Conservation (phyloP, 768 basidiomycete species). For the Sarcodon sp. region DNA sequence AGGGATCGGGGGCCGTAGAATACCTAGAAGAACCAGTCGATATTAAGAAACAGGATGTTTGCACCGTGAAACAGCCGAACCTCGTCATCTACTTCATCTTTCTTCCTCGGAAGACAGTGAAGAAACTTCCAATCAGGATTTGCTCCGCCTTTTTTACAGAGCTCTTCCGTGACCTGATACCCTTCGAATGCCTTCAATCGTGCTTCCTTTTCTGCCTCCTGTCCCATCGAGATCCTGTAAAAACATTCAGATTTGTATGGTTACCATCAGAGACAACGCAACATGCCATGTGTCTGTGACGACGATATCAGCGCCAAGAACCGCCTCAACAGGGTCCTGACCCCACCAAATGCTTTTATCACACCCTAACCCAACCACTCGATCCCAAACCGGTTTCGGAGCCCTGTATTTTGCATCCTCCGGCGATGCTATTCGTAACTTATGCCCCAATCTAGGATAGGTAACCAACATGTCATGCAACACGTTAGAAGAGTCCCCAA, state of each 20-base stretch:
- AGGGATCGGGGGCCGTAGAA: constrained; percentile 90
- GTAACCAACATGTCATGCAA: constrained; percentile 96
- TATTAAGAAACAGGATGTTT: constrained; percentile 1
- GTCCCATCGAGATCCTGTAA: constrained; percentile 95
- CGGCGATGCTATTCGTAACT: constrained; percentile 77
- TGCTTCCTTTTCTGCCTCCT: constrained; percentile 86
- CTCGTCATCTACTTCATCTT: constrained; percentile 92
- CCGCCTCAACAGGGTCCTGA: constrained; percentile 73
- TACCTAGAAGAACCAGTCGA: constrained; percentile 33
- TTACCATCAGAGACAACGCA: not conserved
- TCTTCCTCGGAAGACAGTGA: constrained; percentile 91
- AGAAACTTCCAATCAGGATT: constrained; percentile 87
- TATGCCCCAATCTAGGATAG: constrained; percentile 83
- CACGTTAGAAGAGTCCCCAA: constrained; percentile 93
- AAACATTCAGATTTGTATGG: not conserved
- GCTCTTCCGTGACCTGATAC: constrained; percentile 86
- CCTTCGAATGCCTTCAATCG: constrained; percentile 80
- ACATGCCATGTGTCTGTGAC: constrained; percentile 92
- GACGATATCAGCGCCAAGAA: constrained; percentile 84
- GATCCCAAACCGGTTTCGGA: constrained; percentile 65
- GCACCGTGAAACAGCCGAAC: constrained; percentile 22
- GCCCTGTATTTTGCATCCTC: constrained; percentile 45
- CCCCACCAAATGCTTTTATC: constrained; percentile 67
- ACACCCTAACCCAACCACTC: constrained; percentile 63
- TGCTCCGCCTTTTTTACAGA: constrained; percentile 74